A percentile compares a stretch with the other conserved stretches of the same genome.
These are phyloP conservation scores for Fomitopsis schrenkii DNA, from an alignment of 1,284 basidiomycete genomes.

Conservation along the genomic window DNA sequence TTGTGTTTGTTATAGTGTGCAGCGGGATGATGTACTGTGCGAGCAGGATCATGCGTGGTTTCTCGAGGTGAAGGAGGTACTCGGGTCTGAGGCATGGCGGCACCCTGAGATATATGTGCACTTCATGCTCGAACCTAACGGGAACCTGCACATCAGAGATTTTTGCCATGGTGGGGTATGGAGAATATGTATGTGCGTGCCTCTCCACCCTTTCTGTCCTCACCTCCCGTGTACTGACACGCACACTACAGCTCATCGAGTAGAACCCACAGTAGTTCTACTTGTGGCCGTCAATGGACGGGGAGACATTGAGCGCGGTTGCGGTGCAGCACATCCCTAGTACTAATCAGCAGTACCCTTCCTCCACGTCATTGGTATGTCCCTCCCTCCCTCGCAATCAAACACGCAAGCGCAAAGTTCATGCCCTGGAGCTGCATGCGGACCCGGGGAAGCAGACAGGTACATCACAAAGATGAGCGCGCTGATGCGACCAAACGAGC, in stretches of 20 bases:
- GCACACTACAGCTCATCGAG: background rate
- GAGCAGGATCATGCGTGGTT: background rate
- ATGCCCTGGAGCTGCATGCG: no score
- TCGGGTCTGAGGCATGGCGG: background rate
- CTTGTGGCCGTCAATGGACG: background rate
- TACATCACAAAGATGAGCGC: no score
- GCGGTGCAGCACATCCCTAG: background rate
- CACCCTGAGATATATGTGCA: background rate
- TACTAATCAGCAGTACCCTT: background rate
- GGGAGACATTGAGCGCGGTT: background rate
- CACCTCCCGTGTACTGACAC: background rate
- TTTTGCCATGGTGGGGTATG: background rate
- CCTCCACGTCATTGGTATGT: background rate
- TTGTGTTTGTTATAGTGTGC: no score
- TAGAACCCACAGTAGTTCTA: background rate
- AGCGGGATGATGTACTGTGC: no score
- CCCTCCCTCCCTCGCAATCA: background rate
- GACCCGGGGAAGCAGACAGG: no score
- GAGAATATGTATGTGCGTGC: background rate
- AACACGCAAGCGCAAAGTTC: no score
- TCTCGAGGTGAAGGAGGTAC: background rate
- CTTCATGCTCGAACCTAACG: background rate
- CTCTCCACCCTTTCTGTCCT: background rate
- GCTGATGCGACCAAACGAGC: no score
- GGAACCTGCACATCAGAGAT: background rate